A percentile compares a stretch with the other conserved stretches of the same genome.
These are phyloP conservation scores for Blastobotrys malaysiensis DNA, from an alignment of 1,139 yeast species.

Conservation along the genomic window DNA sequence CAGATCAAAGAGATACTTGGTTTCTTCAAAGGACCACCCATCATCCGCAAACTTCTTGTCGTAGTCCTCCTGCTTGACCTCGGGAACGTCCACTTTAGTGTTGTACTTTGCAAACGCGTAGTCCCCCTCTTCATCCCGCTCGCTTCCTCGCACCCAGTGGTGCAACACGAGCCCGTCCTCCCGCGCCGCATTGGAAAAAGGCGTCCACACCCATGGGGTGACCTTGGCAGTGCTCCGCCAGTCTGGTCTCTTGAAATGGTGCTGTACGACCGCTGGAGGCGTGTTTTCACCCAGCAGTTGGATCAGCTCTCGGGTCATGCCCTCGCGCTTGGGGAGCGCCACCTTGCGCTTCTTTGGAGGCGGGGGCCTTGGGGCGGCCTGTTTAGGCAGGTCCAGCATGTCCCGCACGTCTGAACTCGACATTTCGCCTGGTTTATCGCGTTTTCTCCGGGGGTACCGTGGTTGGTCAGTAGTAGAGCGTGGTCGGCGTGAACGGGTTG, in stretches of 20 bases:
- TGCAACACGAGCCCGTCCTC: conserved; percentile 46
- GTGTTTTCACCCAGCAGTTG: conserved; percentile 86
- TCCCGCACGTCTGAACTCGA: conserved; percentile 62
- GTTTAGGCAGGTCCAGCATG: conserved; percentile 57
- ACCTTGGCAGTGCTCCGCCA: conserved; percentile 47
- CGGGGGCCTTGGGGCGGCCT: conserved; percentile 28
- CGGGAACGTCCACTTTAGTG: conserved; percentile 64
- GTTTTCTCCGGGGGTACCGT: background rate
- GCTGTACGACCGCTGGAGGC: conserved; percentile 61
- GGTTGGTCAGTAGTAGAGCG: too few species aligned
- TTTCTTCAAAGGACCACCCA: conserved; percentile 74
- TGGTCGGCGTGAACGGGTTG: too few species aligned
- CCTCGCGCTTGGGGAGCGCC: conserved; percentile 39
- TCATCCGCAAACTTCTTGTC: conserved; percentile 37
- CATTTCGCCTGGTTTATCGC: conserved; percentile 2
- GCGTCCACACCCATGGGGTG: conserved; percentile 73
- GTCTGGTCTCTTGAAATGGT: conserved; percentile 61
- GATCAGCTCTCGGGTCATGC: conserved; percentile 87
- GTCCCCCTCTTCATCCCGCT: conserved; percentile 43
- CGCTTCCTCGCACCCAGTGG: conserved; percentile 88
- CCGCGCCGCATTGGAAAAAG: conserved; percentile 54
- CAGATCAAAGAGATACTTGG: conserved; percentile 65
- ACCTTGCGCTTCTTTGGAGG: conserved; percentile 20
- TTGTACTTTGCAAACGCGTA: conserved; percentile 75
- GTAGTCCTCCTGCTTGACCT: conserved; percentile 63